phyloP scores from a whole-genome alignment of 1,139 yeast species.

The Kodamaea alishanica region DNA sequence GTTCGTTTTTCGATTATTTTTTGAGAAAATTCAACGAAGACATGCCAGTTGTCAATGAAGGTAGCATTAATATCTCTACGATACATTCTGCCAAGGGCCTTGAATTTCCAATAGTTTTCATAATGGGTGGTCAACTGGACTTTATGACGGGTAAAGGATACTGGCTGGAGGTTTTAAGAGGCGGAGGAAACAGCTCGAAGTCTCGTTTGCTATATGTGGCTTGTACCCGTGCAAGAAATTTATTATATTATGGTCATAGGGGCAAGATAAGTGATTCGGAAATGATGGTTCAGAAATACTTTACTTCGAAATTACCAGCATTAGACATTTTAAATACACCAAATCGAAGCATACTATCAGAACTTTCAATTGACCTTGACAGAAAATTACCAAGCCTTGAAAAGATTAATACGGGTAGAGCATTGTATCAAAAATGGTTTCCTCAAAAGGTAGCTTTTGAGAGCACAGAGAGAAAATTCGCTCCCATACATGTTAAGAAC shows the following conservation, averaged over 20 bases:
- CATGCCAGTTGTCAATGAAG: constrained; percentile 23
- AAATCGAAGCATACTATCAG: not conserved
- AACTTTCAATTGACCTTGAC: not conserved
- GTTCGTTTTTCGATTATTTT: constrained; percentile 32
- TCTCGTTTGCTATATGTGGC: constrained; percentile 58
- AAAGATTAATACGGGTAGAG: constrained; percentile 2
- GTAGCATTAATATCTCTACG: constrained; percentile 51
- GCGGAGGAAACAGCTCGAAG: constrained; percentile 9
- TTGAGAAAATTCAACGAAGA: constrained; percentile 48
- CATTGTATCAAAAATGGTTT: constrained; percentile 4
- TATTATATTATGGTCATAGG: constrained; percentile 36
- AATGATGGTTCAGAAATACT: constrained; percentile 1
- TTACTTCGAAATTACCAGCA: constrained; percentile 2
- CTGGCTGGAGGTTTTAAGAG: constrained; percentile 16
- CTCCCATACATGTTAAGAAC: too few species aligned
- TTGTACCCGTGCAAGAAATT: constrained; percentile 55
- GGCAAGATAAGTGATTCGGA: not conserved
- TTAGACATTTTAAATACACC: not conserved
- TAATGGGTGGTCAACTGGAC: constrained; percentile 33
- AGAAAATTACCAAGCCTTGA: constrained; percentile 1
- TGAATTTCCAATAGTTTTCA: constrained; percentile 66
- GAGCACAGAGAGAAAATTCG: too few species aligned
- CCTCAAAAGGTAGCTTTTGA: not conserved
- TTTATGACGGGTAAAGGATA: constrained; percentile 10
- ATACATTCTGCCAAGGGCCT: constrained; percentile 71